A percentile compares a stretch with the other conserved stretches of the same genome.
These are phyloP conservation scores for Raffaelea deltoideospora DNA, from an alignment of 2,329 filamentous ascomycete species.

Conservation along the genomic window DNA sequence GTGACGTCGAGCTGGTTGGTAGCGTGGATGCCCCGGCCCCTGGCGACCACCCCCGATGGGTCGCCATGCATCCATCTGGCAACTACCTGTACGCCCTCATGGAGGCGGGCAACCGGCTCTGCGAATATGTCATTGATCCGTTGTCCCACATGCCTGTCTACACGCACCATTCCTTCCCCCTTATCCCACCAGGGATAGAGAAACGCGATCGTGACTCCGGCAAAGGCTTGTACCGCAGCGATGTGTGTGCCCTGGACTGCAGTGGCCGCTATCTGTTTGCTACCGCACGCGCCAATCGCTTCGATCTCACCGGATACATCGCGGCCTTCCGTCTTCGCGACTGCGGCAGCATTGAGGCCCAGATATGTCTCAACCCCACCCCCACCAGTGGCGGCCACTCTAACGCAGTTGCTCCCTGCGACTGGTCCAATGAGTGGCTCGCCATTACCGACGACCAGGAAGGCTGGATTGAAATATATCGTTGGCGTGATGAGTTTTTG, in stretches of 20 bases:
- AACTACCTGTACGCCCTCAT: conserved; percentile 74
- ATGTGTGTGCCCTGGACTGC: conserved; percentile 61
- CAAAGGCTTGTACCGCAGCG: conserved; percentile 59
- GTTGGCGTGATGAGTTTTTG: conserved; percentile 71
- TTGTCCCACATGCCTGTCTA: conserved; percentile 60
- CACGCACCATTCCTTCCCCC: conserved; percentile 59
- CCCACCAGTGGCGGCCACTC: conserved; percentile 78
- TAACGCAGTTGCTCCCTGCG: conserved; percentile 72
- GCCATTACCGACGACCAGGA: conserved; percentile 80
- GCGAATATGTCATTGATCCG: conserved; percentile 67
- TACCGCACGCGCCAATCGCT: conserved; percentile 64
- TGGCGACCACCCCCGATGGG: conserved; percentile 74
- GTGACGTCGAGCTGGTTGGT: conserved; percentile 53
- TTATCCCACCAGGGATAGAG: conserved; percentile 60
- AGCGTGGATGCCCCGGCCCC: conserved; percentile 54
- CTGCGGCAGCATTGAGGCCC: conserved; percentile 56
- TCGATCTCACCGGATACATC: conserved; percentile 66
- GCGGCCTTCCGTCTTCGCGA: conserved; percentile 59
- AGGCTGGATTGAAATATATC: conserved; percentile 75
- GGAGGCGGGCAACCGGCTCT: conserved; percentile 77
- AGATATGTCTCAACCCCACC: conserved; percentile 70
- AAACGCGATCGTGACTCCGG: conserved; percentile 22
- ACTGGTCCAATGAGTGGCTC: conserved; percentile 80
- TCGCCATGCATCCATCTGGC: conserved; percentile 65
- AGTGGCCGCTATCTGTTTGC: conserved; percentile 69